phyloP scores from a whole-genome alignment of 176 grass and related monocot genomes.

The Thinopyrum elongatum region DNA sequence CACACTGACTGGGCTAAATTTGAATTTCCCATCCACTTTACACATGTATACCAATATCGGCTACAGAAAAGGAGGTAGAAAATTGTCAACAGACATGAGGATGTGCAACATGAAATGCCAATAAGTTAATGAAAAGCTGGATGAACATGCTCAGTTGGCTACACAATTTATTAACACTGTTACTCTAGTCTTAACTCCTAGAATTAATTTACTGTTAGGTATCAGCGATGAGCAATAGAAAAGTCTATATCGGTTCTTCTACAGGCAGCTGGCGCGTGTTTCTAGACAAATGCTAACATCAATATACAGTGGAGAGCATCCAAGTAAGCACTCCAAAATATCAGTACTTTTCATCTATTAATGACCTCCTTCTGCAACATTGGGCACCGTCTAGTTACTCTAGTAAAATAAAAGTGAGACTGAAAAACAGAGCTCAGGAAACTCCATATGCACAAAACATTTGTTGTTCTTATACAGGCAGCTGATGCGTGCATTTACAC shows the following conservation, averaged over 20 bases:
- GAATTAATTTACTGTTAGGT: not conserved
- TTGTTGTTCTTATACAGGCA: too few species aligned
- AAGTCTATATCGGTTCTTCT: conserved; percentile 2
- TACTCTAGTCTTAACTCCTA: not conserved
- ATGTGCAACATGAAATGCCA: conserved; percentile 10
- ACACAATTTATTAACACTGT: not conserved
- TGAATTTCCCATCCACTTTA: conserved; percentile 92
- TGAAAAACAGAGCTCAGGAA: not conserved
- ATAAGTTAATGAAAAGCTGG: not conserved
- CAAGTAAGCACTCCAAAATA: not conserved
- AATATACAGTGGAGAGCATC: not conserved
- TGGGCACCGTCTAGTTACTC: not conserved
- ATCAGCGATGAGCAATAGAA: not conserved
- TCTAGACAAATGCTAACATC: not conserved
- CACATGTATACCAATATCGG: conserved; percentile 94
- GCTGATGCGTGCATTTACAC: too few species aligned
- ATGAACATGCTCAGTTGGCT: not conserved
- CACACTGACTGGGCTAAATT: conserved; percentile 96
- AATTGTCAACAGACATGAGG: conserved; percentile 16
- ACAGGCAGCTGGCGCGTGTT: not conserved
- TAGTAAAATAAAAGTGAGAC: not conserved
- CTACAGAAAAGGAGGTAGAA: conserved; percentile 46
- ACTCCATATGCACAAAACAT: not conserved
- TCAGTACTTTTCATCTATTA: not conserved
- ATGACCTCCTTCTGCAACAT: not conserved